Evolutionary conservation across 2,329 filamentous ascomycete species (phyloP).

Genomic region (Hypoxylon sp.): DNA sequence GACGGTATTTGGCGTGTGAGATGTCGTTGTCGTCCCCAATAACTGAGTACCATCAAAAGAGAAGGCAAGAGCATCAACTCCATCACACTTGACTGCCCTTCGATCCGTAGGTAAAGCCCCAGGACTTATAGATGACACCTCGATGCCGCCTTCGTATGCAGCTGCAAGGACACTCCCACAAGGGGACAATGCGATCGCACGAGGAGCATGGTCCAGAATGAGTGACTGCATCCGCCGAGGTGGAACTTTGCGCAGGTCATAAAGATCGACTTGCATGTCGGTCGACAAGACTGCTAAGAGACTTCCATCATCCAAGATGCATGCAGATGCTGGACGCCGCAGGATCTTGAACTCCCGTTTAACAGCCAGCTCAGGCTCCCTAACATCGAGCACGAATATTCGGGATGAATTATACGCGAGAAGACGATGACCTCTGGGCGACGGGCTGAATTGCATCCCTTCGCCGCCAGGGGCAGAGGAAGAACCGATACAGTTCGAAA

Average conservation of each 20-base stretch:
- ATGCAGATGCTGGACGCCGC: constrained; percentile 80
- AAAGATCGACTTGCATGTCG: constrained; percentile 89
- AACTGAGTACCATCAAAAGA: constrained; percentile 84
- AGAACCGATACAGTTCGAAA: constrained; percentile 87
- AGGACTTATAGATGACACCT: constrained; percentile 82
- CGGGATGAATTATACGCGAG: constrained; percentile 89
- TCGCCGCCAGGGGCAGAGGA: constrained; percentile 87
- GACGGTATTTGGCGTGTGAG: constrained; percentile 77
- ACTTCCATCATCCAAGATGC: constrained; percentile 83
- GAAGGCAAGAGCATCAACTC: constrained; percentile 81
- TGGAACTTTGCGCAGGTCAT: constrained; percentile 75
- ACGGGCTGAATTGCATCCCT: constrained; percentile 87
- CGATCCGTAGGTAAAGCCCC: constrained; percentile 76
- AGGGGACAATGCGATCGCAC: constrained; percentile 84
- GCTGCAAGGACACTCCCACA: constrained; percentile 86
- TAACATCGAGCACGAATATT: constrained; percentile 83
- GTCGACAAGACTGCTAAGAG: constrained; percentile 84
- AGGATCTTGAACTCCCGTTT: constrained; percentile 85
- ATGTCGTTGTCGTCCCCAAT: constrained; percentile 79
- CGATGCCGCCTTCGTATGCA: constrained; percentile 89
- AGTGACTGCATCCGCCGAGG: constrained; percentile 82
- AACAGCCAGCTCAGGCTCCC: constrained; percentile 71
- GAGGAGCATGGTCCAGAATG: constrained; percentile 82
- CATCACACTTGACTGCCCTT: constrained; percentile 83
- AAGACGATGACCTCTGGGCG: constrained; percentile 79